Evolutionary conservation across 2,329 filamentous ascomycete genomes (phyloP), one percentile per base, ranked within the genome.

Genomic region (Talaromyces verruculosus): DNA sequence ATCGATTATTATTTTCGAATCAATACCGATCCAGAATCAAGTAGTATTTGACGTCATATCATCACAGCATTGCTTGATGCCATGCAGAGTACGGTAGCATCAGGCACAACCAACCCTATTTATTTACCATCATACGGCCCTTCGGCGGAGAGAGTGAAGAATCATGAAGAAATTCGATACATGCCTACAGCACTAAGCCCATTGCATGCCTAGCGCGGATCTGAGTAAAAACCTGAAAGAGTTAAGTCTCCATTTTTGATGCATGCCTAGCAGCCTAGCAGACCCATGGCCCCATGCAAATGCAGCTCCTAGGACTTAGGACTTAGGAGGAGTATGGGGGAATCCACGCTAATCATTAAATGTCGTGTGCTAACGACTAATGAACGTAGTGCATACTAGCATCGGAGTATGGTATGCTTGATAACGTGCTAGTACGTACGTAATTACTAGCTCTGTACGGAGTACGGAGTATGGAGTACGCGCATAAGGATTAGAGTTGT

Each of bases 141-240:
- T 37, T 37, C 33, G 10, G 15, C 30, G 10, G 19, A 15, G 35
- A 37, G 33, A 11, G 33, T 51, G 25, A 33, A 53, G 28, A 53
- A 53, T 30, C 49, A 35, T 57, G 51, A 57, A 37, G 51, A 57
- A 33, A 53, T 53, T 49, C 22, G 11, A 25, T 17, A 3, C 35
- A 37, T 13, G 35, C 10, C 2, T 13, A 41, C 11, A 15, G 17
- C 49, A 33, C 49, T 53, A 53, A 33, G 17, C 28, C 47, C 22
- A 10, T 53, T 53, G 22, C 33, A 15, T 5, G 4, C 8, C 39
- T 45, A 60, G 57, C 39, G 37, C 19, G 55, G 57, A 60, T 59
- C 35, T 30, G 57, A 60, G 57, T 60, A 60, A 30, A 13, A n/a
- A 60, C 57, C 57, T 5, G 39, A 60, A 60, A 60, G 22, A 30